These are phyloP conservation scores for Podaxis sp. DNA, from an alignment of 768 basidiomycete species.

Conservation along the genomic window DNA sequence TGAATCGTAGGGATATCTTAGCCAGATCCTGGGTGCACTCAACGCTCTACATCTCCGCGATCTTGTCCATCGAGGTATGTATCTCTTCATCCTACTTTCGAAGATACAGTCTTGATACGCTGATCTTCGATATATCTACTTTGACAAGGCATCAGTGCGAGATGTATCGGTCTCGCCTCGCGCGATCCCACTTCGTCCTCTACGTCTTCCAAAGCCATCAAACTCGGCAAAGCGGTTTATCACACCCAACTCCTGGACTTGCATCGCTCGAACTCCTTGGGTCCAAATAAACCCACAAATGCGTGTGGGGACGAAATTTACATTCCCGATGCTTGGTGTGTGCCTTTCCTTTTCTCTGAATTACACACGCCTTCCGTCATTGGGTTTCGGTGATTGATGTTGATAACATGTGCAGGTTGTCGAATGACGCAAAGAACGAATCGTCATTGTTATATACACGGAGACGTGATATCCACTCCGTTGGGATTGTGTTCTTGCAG, in stretches of 20 bases:
- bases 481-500: conserved; percentile 78
- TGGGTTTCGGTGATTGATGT: not conserved
- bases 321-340: conserved; percentile 48
- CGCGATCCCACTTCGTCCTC: conserved; percentile 42
- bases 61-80: conserved; percentile 68
- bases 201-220: conserved; percentile 55
- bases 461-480: conserved; percentile 79
- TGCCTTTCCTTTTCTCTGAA: no score
- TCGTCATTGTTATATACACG: conserved; percentile 73
- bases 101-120: not conserved
- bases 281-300: conserved; percentile 29
- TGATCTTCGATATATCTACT: not conserved
- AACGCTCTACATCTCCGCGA: conserved; percentile 64
- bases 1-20: conserved; percentile 64
- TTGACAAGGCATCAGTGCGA: conserved; percentile 51
- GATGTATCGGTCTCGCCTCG: conserved; percentile 60
- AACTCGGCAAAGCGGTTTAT: conserved; percentile 73
- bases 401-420: conserved; percentile 47
- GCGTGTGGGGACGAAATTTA: conserved; percentile 30
- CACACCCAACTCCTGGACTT: conserved; percentile 74
- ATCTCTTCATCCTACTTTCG: not conserved
- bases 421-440: conserved; percentile 77
- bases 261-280: conserved; percentile 83
- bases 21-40: conserved; percentile 69
- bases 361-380: not conserved